These are phyloP conservation scores for Cylindrotheca fusiformis DNA, from an alignment of 108 stramenopile genomes.

Conservation along the genomic window DNA sequence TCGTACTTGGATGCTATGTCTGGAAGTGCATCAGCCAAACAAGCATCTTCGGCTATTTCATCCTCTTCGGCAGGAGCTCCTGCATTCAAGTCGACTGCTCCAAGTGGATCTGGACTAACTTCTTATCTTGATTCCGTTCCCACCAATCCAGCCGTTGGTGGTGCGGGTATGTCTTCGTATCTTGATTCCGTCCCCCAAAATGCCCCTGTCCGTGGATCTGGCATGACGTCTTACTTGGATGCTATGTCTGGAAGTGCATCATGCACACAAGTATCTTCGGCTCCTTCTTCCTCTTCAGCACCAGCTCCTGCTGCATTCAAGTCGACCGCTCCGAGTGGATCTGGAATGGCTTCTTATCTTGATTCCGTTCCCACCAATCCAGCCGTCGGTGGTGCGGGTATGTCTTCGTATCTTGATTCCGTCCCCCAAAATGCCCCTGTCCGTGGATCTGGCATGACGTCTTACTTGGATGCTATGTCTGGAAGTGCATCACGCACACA, in stretches of 20 bases:
- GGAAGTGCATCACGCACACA: neutral
- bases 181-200: constrained; percentile 25
- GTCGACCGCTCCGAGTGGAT: constrained; percentile 15
- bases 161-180: constrained; percentile 25
- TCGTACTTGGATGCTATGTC: constrained; percentile 8
- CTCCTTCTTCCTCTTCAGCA: neutral
- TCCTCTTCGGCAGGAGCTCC: constrained; percentile 10
- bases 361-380: constrained; percentile 7
- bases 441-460: constrained; percentile 15
- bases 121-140: constrained; percentile 25
- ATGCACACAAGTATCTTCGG: constrained; percentile 10
- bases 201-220: constrained; percentile 3
- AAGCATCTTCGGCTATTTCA: constrained; percentile 5
- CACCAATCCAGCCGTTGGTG: constrained; percentile 6
- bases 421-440: constrained; percentile 1
- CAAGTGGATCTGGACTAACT: constrained; percentile 26
- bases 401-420: neutral
- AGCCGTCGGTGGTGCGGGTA: neutral
- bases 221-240: constrained; percentile 21
- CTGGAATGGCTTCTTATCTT: constrained; percentile 17
- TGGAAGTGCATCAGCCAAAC: constrained; percentile 4
- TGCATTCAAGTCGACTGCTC: constrained; percentile 7
- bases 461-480: constrained; percentile 10
- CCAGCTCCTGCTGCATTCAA: constrained; percentile 5
- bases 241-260: constrained; percentile 13